Evolutionary conservation across 2,329 filamentous ascomycete genomes (phyloP).

Genomic region (Pseudogymnoascus sp.): DNA sequence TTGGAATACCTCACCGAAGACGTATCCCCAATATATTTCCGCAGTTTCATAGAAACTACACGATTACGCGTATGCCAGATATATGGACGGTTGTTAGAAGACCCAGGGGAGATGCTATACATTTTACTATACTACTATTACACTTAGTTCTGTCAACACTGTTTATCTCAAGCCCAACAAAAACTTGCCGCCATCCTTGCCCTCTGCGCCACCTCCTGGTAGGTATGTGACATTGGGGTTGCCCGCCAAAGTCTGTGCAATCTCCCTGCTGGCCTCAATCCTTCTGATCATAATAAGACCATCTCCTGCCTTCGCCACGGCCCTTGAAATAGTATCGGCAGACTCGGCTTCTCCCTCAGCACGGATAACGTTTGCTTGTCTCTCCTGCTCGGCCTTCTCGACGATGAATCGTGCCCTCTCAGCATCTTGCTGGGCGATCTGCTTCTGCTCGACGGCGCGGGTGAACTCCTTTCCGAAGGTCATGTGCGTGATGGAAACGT

Average conservation of each 20-base stretch:
- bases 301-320: slow-evolving; percentile 87
- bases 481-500: slow-evolving; percentile 99
- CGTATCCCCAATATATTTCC: neutral
- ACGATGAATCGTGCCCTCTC: slow-evolving; percentile 97
- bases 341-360: slow-evolving; percentile 97
- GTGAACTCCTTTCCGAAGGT: slow-evolving; percentile 99
- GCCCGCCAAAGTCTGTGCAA: slow-evolving; percentile 77
- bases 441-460: slow-evolving; percentile 98
- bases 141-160: slow-evolving; percentile 4
- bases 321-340: slow-evolving; percentile 90
- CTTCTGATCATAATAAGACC: slow-evolving; percentile 92
- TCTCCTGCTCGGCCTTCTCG: slow-evolving; percentile 96
- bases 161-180: slow-evolving; percentile 55
- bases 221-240: slow-evolving; percentile 97
- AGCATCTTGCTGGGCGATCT: slow-evolving; percentile 98
- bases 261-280: slow-evolving; percentile 95
- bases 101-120: slow-evolving; percentile 7
- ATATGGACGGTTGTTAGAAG: neutral
- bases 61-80: neutral
- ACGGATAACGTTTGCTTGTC: slow-evolving; percentile 96
- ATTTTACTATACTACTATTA: slow-evolving; percentile 7
- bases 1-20: neutral
- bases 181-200: slow-evolving; percentile 50
- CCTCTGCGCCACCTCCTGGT: slow-evolving; percentile 66
- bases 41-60: neutral